A percentile compares a stretch with the other conserved stretches of the same genome.
These are phyloP conservation scores for Ormosia semicastrata DNA, from an alignment of 306 rosid genomes.

Conservation along the genomic window DNA sequence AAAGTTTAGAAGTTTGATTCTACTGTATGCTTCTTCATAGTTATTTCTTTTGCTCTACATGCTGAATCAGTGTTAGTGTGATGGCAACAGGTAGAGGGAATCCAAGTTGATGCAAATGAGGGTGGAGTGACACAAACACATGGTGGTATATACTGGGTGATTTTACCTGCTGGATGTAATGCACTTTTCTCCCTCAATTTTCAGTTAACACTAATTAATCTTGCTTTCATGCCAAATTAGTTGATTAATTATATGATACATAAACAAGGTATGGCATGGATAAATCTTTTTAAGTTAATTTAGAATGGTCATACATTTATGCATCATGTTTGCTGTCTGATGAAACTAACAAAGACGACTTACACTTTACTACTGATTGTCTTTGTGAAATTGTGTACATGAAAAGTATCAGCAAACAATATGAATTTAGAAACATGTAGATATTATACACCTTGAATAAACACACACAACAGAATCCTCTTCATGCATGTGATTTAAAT, in stretches of 20 bases:
- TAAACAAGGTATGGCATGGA: not conserved
- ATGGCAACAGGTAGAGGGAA: constrained; percentile 79
- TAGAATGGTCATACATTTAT: not conserved
- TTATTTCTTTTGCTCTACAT: constrained; percentile 15
- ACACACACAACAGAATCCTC: not conserved
- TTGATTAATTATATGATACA: not conserved
- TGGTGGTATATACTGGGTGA: constrained; percentile 87
- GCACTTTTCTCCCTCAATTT: constrained; percentile 32
- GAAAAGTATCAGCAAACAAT: constrained; percentile 9
- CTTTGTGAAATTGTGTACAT: constrained; percentile 1
- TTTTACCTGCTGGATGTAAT: constrained; percentile 98
- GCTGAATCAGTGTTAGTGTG: constrained; percentile 23
- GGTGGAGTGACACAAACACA: constrained; percentile 86
- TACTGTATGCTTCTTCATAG: constrained; percentile 8
- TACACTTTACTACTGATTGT: not conserved
- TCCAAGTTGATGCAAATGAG: constrained; percentile 84
- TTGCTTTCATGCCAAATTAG: not conserved
- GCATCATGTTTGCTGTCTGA: not conserved
- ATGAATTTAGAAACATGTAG: not conserved
- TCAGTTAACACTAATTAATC: not conserved
- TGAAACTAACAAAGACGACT: not conserved
- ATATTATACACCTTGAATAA: not conserved
- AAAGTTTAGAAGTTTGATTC: not conserved
- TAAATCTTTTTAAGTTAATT: not conserved
- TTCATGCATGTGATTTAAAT: constrained; percentile 10